Conservation (phyloP, 176 grass and related monocot species). For the Typha latifolia region DNA sequence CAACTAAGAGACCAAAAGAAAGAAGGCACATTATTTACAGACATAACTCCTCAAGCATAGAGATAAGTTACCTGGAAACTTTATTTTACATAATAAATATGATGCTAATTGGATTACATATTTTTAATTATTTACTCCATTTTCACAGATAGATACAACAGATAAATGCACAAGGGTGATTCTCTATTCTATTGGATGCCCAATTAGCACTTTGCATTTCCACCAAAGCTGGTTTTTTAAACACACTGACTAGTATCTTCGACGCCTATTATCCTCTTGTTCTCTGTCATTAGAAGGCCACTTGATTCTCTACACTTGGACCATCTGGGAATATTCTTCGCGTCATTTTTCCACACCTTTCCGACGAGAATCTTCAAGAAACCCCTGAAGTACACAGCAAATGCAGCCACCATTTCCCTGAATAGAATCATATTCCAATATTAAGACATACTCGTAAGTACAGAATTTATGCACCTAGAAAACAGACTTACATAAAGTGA, state of each 20-base stretch:
- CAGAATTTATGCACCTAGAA: background rate
- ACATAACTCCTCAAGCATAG: too few relatives aligned
- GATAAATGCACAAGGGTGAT: background rate
- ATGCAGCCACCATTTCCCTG: conserved; percentile 86
- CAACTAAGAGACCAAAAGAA: too few relatives aligned
- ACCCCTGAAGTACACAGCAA: conserved; percentile 90
- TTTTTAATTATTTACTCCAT: too few relatives aligned
- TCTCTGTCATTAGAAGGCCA: conserved; percentile 44
- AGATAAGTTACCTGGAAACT: background rate
- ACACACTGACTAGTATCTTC: conserved; percentile 34
- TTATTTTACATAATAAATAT: conserved; percentile 1
- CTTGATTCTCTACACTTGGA: conserved; percentile 60
- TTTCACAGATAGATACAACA: background rate
- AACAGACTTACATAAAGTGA: background rate
- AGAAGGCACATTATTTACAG: too few relatives aligned
- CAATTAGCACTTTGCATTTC: background rate
- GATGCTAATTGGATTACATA: background rate
- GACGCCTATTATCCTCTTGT: conserved; percentile 41
- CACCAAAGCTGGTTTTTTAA: background rate
- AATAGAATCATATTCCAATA: conserved; percentile 31
- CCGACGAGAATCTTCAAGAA: conserved; percentile 68
- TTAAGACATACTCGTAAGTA: conserved; percentile 9
- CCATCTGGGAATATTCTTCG: conserved; percentile 47
- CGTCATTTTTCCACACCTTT: conserved; percentile 60
- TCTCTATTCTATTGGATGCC: background rate